Conservation (phyloP, 345 rosid genomes). For the Euphorbia lathyris region DNA sequence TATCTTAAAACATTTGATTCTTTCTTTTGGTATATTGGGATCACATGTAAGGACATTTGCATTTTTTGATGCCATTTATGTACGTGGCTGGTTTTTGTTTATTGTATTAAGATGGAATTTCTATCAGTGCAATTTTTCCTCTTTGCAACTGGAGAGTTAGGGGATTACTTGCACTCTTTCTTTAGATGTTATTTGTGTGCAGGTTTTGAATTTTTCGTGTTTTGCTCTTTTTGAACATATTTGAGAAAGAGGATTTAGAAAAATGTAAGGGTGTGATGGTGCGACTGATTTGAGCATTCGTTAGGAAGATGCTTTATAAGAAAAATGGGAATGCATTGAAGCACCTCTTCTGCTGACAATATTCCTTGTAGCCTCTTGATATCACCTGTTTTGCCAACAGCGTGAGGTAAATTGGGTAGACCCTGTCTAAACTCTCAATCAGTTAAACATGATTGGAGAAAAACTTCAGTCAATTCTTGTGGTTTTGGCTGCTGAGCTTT, state of each 20-base stretch:
- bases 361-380: not conserved
- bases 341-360: not conserved
- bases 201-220: not conserved
- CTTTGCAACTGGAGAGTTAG: not conserved
- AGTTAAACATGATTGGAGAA: not conserved
- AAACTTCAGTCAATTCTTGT: not conserved
- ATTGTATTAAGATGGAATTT: not conserved
- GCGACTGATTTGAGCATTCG: slow-evolving; percentile 8
- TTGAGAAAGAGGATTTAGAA: not conserved
- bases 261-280: not conserved
- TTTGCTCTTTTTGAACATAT: not conserved
- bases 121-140: not conserved
- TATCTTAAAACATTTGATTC: not conserved
- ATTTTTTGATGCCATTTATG: not conserved
- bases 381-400: not conserved
- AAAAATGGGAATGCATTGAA: not conserved
- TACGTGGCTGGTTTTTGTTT: not conserved
- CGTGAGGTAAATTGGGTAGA: not conserved
- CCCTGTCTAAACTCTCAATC: not conserved
- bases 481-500: not conserved
- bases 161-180: not conserved
- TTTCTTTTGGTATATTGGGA: not conserved
- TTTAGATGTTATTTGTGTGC: not conserved
- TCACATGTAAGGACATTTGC: not conserved
- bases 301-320: not conserved